These are phyloP conservation scores for Calonectria multiphialidica DNA, from an alignment of 2,329 filamentous ascomycete genomes.

Conservation along the genomic window DNA sequence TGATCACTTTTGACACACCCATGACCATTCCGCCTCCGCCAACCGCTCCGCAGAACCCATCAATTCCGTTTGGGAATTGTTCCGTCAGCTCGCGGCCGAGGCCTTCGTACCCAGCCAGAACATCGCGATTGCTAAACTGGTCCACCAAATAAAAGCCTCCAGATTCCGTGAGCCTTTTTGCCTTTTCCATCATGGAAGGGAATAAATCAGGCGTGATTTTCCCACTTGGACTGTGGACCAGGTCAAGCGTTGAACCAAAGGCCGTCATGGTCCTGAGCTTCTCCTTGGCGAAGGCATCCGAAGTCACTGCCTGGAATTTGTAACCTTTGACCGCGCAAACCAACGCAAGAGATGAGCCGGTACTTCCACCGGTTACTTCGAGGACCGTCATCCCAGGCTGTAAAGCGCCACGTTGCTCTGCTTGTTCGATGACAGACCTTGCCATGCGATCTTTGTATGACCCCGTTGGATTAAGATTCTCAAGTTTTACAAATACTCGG, in stretches of 20 bases:
- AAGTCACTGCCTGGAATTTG: not conserved
- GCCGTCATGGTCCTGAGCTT: not conserved
- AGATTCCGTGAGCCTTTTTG: not conserved
- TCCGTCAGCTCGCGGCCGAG: not conserved
- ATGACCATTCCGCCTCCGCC: not conserved
- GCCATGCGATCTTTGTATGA: constrained; percentile 23
- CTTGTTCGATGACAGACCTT: constrained; percentile 5
- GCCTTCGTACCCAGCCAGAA: not conserved
- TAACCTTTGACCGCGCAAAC: constrained; percentile 10
- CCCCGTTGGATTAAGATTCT: constrained; percentile 11
- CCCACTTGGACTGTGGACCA: not conserved
- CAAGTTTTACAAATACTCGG: not conserved
- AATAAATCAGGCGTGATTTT: not conserved
- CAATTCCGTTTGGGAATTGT: not conserved
- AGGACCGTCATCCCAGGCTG: constrained; percentile 1
- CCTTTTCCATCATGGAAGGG: not conserved
- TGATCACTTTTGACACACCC: not conserved
- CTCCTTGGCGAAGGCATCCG: not conserved
- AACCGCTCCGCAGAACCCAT: not conserved
- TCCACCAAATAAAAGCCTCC: not conserved
- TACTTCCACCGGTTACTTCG: constrained; percentile 19
- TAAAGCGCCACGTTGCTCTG: not conserved
- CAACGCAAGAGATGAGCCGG: constrained; percentile 12
- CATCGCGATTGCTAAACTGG: not conserved
- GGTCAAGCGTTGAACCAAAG: not conserved